phyloP scores from a whole-genome alignment of 805 yeast genomes.

The Saccharomycopsis vini region DNA sequence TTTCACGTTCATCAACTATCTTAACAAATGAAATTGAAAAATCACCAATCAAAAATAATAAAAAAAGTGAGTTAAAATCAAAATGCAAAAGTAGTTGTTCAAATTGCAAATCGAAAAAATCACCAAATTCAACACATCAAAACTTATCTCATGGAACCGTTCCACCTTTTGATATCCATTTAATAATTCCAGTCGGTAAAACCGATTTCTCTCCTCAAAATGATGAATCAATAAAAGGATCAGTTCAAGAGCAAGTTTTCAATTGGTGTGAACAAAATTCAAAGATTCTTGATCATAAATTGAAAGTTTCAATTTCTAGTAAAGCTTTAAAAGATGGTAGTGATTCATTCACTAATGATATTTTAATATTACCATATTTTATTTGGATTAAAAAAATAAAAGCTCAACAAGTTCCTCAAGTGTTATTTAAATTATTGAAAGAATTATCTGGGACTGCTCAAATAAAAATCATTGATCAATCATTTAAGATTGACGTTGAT shows the following conservation, averaged over 20 bases:
- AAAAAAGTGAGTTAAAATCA: no score
- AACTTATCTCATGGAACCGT: neutral
- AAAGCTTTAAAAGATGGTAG: conserved; percentile 36
- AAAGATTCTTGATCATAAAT: conserved; percentile 24
- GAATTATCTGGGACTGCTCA: conserved; percentile 24
- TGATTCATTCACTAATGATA: conserved; percentile 31
- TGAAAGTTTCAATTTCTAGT: conserved; percentile 48
- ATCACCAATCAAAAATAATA: no score
- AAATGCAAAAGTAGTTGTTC: no score
- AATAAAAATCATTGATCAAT: no score
- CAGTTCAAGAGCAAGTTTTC: conserved; percentile 38
- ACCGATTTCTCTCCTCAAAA: conserved; percentile 71
- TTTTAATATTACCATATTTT: conserved; percentile 66
- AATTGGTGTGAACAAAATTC: conserved; percentile 30
- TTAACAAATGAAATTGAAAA: no score
- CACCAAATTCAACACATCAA: no score
- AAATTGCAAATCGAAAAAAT: no score
- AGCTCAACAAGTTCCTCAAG: conserved; percentile 33
- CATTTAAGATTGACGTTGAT: no score
- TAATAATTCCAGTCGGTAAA: conserved; percentile 76
- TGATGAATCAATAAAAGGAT: conserved; percentile 41
- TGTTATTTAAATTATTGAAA: conserved; percentile 36
- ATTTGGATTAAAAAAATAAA: conserved; percentile 53
- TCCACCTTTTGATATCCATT: conserved; percentile 53
- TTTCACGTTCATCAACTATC: no score